phyloP scores from a whole-genome alignment of 202 grass and related monocot species.

The Digitaria exilis region DNA sequence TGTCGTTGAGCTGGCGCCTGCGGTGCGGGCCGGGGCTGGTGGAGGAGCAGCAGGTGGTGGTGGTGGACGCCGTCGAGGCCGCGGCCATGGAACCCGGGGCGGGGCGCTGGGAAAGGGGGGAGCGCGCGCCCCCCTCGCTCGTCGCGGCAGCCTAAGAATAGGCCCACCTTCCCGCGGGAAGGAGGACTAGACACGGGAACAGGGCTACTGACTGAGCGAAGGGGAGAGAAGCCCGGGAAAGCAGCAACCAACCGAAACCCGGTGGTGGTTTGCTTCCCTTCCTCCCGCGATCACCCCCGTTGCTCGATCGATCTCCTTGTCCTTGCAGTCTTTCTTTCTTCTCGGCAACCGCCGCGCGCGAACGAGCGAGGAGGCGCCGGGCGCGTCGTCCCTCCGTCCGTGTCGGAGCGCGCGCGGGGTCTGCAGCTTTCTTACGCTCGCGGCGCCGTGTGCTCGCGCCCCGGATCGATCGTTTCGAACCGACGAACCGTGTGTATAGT shows the following conservation, averaged over 20 bases:
- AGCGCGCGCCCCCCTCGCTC: constrained; percentile 13
- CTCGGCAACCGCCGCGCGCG: constrained; percentile 40
- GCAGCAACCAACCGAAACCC: constrained; percentile 29
- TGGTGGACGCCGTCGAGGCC: constrained; percentile 31
- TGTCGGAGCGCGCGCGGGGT: neutral
- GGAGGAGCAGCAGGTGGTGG: constrained; percentile 26
- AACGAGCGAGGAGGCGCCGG: no score
- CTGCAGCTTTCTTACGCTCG: neutral
- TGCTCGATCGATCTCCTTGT: neutral
- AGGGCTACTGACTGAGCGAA: constrained; percentile 23
- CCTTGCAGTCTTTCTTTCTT: neutral
- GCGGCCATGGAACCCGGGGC: constrained; percentile 44
- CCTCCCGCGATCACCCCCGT: neutral
- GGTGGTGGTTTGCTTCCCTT: constrained; percentile 21
- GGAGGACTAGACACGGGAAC: neutral
- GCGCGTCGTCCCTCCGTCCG: neutral
- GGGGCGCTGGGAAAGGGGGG: no score
- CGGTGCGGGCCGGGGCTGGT: constrained; percentile 57
- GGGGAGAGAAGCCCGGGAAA: constrained; percentile 88
- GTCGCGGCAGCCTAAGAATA: constrained; percentile 44
- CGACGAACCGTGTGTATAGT: neutral
- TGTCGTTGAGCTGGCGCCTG: constrained; percentile 51
- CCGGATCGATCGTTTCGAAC: no score
- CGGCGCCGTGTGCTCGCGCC: neutral
- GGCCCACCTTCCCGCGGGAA: neutral